Base-by-base conservation (phyloP, 1,284 basidiomycete species). In the Limonomyces culmigenus region DNA sequence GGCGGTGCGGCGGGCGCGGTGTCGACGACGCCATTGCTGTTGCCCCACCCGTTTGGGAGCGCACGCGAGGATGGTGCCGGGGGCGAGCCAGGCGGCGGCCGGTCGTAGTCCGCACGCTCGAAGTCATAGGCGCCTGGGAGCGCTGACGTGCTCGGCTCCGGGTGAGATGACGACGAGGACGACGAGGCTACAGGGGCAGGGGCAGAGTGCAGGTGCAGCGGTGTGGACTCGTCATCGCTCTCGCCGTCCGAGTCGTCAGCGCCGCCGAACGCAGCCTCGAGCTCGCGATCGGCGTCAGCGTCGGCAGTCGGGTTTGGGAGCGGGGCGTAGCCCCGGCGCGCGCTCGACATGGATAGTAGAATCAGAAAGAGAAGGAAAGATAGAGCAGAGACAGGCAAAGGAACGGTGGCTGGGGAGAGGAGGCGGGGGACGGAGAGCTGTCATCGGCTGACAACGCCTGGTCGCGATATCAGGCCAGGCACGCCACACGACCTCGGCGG, bases 81-180 rank as follows among this genome's bases (percentile, higher is more conserved):
- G 2, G 86, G 86, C 0, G 84, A 86, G 14, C 83, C 80, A 1
- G 83, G 79, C 2, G 85, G 84, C 2, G 86, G 81, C 18, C 59
- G 63, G 45, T 64, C 67, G 46, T 75, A 74, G 45, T 74, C 78
- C 47, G 75, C 80, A 46, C 84, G 78, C 51, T 87, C 84, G 54
- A 88, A 89, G 54, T 89, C 83, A 52, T 91, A 89, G 13, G 54
- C 48, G 13, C 58, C 62, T n/a, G n/a, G n/a, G 19, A 62, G 53
- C 37, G 50, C 32, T 39, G 38, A 32, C 11, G 12, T 34, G 14
- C 25, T 34, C 33, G 29, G 34, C 23, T 13, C 37, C 32, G 32
- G 14, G 34, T 19, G 15, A 17, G 4, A 17, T 8, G 23, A 27
- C 23, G n/a, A 34, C 38, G 25, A 40, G 36, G 19, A 41, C 38